Conservation (phyloP, 768 basidiomycete species). For the Trametes meyenii region DNA sequence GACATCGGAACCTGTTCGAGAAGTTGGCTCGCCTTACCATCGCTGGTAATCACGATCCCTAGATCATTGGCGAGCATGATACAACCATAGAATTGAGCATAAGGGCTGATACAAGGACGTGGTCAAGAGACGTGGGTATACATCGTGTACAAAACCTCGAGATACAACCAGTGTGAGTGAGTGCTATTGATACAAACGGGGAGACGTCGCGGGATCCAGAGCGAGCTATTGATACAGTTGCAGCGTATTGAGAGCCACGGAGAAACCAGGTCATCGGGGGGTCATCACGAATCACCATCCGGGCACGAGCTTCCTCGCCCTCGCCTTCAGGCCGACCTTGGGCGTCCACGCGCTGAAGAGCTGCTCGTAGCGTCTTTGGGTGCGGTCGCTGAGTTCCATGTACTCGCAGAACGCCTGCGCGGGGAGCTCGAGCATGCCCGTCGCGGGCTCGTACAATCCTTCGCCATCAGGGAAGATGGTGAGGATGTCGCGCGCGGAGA, state of each 20-base stretch:
- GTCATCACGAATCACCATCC: not conserved
- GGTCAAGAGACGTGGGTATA: not conserved
- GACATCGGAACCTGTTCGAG: not conserved
- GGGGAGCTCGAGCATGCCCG: conserved; percentile 69
- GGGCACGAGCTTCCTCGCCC: not conserved
- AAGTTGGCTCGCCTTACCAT: not conserved
- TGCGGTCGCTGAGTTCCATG: conserved; percentile 52
- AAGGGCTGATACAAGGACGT: not conserved
- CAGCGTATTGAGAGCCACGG: not conserved
- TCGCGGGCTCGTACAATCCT: conserved; percentile 29
- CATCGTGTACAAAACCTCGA: conserved; percentile 4
- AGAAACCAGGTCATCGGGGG: not conserved
- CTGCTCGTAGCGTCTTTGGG: conserved; percentile 58
- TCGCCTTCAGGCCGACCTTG: not conserved
- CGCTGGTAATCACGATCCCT: too few relatives aligned
- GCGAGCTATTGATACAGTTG: conserved; percentile 12
- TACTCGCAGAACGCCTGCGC: conserved; percentile 61
- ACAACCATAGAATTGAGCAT: not conserved
- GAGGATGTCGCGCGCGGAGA: conserved; percentile 60
- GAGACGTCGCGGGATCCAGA: not conserved
- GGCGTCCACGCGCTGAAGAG: conserved; percentile 40
- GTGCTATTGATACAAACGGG: conserved; percentile 4
- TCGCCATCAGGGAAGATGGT: conserved; percentile 54
- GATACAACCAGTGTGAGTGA: not conserved
- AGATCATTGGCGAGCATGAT: not conserved